Percentiles rank a stretch among this genome's conserved stretches.
These are phyloP conservation scores for Claviceps humidiphila DNA, from an alignment of 2,329 filamentous ascomycete species.

Conservation along the genomic window DNA sequence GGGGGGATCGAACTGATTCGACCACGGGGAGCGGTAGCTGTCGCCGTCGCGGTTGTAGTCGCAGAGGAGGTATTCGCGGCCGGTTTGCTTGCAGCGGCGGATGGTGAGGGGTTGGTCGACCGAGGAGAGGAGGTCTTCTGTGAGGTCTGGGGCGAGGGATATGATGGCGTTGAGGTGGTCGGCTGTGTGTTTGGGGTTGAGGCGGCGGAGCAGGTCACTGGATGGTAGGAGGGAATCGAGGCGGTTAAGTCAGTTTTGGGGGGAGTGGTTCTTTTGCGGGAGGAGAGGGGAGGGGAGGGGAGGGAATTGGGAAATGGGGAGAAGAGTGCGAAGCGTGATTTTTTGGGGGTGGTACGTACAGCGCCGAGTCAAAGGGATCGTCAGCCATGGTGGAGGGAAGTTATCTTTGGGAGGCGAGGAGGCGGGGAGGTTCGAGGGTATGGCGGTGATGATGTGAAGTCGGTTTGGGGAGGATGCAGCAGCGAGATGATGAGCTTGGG, in stretches of 20 bases:
- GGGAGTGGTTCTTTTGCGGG: not conserved
- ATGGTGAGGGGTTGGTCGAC: constrained; percentile 90
- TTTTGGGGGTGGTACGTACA: constrained; percentile 37
- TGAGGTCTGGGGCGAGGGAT: constrained; percentile 75
- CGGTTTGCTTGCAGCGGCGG: constrained; percentile 73
- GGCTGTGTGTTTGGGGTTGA: constrained; percentile 87
- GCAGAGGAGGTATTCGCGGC: constrained; percentile 92
- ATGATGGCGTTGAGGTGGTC: constrained; percentile 82
- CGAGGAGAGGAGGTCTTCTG: constrained; percentile 93
- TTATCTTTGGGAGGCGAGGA: not conserved
- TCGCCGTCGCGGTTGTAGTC: constrained; percentile 99
- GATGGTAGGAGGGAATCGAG: not conserved
- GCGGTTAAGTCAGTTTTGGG: not conserved
- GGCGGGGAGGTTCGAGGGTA: too few relatives aligned
- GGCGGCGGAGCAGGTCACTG: constrained; percentile 93
- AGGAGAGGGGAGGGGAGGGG: not conserved
- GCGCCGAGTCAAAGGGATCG: constrained; percentile 63
- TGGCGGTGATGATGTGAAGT: not conserved
- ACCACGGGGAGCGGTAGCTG: constrained; percentile 97
- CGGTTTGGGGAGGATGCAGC: not conserved
- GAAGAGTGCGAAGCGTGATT: not conserved
- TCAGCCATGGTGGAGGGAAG: constrained; percentile 27
- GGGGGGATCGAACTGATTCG: constrained; percentile 92
- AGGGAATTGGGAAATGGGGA: not conserved
- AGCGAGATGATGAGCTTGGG: not conserved